phyloP scores from a whole-genome alignment of 345 rosid species.

The Boechera retrofracta region DNA sequence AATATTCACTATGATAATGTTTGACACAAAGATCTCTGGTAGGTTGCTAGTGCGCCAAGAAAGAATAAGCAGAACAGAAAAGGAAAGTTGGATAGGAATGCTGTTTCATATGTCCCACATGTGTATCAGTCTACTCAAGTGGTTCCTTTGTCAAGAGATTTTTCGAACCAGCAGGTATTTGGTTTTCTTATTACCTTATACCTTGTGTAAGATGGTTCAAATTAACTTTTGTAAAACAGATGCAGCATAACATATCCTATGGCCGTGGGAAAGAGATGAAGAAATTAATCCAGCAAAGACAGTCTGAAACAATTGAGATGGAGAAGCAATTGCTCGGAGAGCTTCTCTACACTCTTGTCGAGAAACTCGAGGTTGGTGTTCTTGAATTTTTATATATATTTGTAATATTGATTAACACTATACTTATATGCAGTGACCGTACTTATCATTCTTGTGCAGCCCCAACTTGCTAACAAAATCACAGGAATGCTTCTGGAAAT shows the following conservation, averaged over 20 bases:
- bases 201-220: neutral
- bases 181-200: too few relatives aligned
- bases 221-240: neutral
- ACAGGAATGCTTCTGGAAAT: slow-evolving; percentile 85
- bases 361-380: slow-evolving; percentile 60
- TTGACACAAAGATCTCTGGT: slow-evolving; percentile 14
- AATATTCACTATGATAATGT: neutral
- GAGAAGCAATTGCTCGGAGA: slow-evolving; percentile 74
- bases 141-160: slow-evolving; percentile 53
- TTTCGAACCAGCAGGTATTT: slow-evolving; percentile 59
- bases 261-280: slow-evolving; percentile 50
- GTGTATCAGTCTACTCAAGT: slow-evolving; percentile 52
- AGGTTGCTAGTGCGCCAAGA: slow-evolving; percentile 56
- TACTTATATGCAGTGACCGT: neutral
- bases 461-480: slow-evolving; percentile 71
- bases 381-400: neutral
- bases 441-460: slow-evolving; percentile 49
- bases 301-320: slow-evolving; percentile 56
- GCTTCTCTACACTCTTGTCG: slow-evolving; percentile 66
- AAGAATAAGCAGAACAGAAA: slow-evolving; percentile 58
- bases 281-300: slow-evolving; percentile 48
- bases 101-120: slow-evolving; percentile 53
- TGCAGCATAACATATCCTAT: slow-evolving; percentile 51
- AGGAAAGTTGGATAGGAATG: slow-evolving; percentile 55
- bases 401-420: neutral